phyloP scores from a whole-genome alignment of 1,284 basidiomycete genomes.

The Ganoderma lucidum region DNA sequence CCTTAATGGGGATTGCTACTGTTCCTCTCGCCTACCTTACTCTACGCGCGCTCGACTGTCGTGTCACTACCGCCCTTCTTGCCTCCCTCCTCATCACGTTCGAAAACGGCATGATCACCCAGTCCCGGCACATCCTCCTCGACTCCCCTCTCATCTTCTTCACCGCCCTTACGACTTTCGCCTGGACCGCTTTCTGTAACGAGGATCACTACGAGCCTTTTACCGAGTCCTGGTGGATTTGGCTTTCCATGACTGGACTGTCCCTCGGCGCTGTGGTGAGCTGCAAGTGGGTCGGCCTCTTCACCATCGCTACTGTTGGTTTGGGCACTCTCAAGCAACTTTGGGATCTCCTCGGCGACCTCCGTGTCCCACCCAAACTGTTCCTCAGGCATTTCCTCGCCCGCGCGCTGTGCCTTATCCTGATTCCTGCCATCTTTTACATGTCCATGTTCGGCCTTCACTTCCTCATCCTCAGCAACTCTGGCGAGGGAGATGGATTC shows the following conservation, averaged over 20 bases:
- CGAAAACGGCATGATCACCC: constrained; percentile 95
- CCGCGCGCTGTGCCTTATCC: constrained; percentile 89
- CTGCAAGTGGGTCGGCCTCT: constrained; percentile 99
- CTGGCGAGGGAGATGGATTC: constrained; percentile 97
- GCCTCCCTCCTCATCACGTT: constrained; percentile 93
- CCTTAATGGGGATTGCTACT: constrained; percentile 88
- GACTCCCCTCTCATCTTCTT: constrained; percentile 99
- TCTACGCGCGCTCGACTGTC: constrained; percentile 89
- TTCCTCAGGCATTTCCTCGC: constrained; percentile 91
- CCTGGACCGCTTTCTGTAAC: constrained; percentile 92
- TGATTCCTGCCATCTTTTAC: constrained; percentile 88
- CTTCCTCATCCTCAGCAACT: constrained; percentile 87
- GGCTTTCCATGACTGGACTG: constrained; percentile 89
- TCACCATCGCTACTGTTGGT: constrained; percentile 97
- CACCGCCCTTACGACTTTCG: constrained; percentile 88
- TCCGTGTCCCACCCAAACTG: constrained; percentile 77
- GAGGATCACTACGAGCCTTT: constrained; percentile 88
- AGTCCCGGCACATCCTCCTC: constrained; percentile 96
- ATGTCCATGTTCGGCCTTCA: constrained; percentile 97
- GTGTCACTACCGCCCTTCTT: constrained; percentile 89
- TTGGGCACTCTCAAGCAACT: constrained; percentile 87
- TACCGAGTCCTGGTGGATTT: constrained; percentile 90
- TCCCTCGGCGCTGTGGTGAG: constrained; percentile 91
- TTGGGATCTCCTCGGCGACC: constrained; percentile 91
- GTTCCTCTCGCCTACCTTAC: constrained; percentile 95